Evolutionary conservation across 805 yeast species (phyloP), one percentile per base, ranked within the genome.

Genomic region (Cyberlindnera americana): DNA sequence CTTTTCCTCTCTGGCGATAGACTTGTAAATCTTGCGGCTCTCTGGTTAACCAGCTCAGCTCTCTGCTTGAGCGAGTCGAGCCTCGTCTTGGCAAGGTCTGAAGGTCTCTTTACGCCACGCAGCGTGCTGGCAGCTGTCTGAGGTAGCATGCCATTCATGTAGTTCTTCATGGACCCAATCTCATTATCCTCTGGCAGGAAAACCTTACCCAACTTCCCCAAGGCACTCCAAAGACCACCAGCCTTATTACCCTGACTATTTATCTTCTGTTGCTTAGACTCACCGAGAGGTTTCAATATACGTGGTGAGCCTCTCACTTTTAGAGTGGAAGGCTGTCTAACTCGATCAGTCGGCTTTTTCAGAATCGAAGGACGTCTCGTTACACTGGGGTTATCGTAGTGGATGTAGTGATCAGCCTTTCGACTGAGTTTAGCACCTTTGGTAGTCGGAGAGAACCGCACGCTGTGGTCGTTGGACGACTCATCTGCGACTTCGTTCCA

Each of bases 401-500:
- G 50, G 17, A 46, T 47, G 38, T 47, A 49, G 36, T 36, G 52
- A n/a, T 21, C 28, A 10, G 35, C 26, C 18, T 15, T 26, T 31
- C 29, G 36, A 25, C 30, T 35, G 16, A 10, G 12, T 14, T 17
- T 36, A 4, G 19, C 24, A 10, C 38, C 39, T 19, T 40, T 38
- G 5, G 44, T 37, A 2, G 44, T 33, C 2, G 55, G 51, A 3
- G 45, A 38, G 23, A 47, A 45, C 5, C 41, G 44, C 12, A 45
- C 46, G 18, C 41, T 43, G 18, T 39, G 36, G 19, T 37, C 40
- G 9, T 30, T 35, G 19, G 19, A 32, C 9, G 43, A 34, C 28
- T 50, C 54, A 6, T 47, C 53, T 4, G 50, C 37, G 5, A 49
- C 52, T 19, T 54, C 56, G 18, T 18, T 44, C 58, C 58, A 54